Conservation (phyloP, 345 rosid species). For the Mallotus nudiflorus region DNA sequence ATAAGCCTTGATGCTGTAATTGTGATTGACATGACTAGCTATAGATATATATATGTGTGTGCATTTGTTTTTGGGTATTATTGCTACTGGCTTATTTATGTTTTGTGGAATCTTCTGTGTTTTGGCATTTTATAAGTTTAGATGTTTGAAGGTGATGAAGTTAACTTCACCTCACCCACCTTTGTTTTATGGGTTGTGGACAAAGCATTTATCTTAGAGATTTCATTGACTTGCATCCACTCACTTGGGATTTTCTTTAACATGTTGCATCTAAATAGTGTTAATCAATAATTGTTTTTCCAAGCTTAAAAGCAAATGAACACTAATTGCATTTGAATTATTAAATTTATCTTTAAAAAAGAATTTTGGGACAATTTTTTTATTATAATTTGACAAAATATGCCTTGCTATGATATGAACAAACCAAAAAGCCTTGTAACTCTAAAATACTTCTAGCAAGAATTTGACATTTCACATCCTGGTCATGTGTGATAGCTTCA, state of each 20-base stretch:
- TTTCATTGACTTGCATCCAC: not conserved
- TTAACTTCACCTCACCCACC: conserved; percentile 15
- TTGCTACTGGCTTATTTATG: conserved; percentile 23
- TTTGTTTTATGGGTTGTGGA: not conserved
- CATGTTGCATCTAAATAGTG: conserved; percentile 11
- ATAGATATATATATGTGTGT: too few species aligned
- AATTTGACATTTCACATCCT: not conserved
- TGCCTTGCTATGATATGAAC: not conserved
- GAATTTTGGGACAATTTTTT: not conserved
- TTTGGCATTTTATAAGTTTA: conserved; percentile 24
- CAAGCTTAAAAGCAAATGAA: not conserved
- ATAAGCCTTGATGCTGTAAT: not conserved
- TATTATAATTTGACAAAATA: not conserved
- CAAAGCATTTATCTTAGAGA: conserved; percentile 2
- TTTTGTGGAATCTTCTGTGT: conserved; percentile 33
- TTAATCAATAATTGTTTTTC: conserved; percentile 15
- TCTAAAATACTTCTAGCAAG: not conserved
- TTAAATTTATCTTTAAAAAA: not conserved
- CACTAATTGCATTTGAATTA: not conserved
- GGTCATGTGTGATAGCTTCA: not conserved
- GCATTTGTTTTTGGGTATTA: conserved; percentile 6
- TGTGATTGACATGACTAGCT: conserved; percentile 38
- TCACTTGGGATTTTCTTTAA: not conserved
- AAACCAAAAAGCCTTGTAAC: not conserved
- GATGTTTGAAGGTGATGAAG: too few species aligned